A percentile compares a stretch with the other conserved stretches of the same genome.
Evolutionary conservation across 176 grass and related monocot species (phyloP).

Genomic region (maize (Zea mays)): Zm-B73-REFERENCE-NAM-5.0 NC_050096.1:289857001-289857500

Average conservation of each 20-base stretch:
- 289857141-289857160: background rate
- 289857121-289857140: background rate
- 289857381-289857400: background rate
- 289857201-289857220: constrained; percentile 74
- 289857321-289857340: background rate
- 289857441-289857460: background rate
- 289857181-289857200: constrained; percentile 9
- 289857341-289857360: background rate
- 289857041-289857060: constrained; percentile 72
- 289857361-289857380: background rate
- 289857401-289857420: background rate
- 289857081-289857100: constrained; percentile 81
- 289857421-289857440: background rate
- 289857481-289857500: constrained; percentile 29
- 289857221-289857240: constrained; percentile 93
- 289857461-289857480: background rate
- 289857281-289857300: background rate
- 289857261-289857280: background rate
- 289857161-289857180: background rate
- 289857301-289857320: background rate
- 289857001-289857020: constrained; percentile 15
- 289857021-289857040: constrained; percentile 65
- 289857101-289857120: constrained; percentile 60
- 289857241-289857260: constrained; percentile 59
- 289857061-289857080: constrained; percentile 60